Evolutionary conservation across 768 basidiomycete species (phyloP), one percentile per base, ranked within the genome.

Genomic region (Sarcodon aspratus): DNA sequence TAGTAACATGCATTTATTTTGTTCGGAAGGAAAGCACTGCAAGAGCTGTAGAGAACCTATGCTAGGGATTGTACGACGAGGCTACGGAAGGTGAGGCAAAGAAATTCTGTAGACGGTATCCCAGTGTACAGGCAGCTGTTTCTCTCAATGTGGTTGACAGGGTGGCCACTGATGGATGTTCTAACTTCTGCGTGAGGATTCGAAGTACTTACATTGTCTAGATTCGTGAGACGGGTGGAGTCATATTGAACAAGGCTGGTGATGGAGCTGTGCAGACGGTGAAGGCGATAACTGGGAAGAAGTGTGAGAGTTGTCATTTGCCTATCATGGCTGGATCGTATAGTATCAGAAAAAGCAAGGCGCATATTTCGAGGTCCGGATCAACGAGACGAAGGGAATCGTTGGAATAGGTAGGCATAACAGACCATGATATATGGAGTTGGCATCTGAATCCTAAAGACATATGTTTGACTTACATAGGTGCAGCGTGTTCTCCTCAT

Each of bases 401-500:
- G 66, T 85, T 38, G 78, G 81, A 1, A 60, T 85, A 44, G 82
- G 82, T 80, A 44, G 40, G 66, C 21, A 27, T 27, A 3, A 27
- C 5, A 27, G 21, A 27, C 56, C 10, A 27, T 15, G 27, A 10
- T 7, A 33, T 9, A 8, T 9, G 52, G 21, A 27, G 5, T 27
- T 27, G 21, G 21, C 21, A 27, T 27, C 21, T 27, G 21, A 27
- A 27, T 27, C 21, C 21, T 27, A 27, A 27, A 5, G 21, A 3
- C 21, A 27, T 27, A 2, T 27, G 21, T 27, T 27, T 27, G 21
- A 15, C 9, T 2, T 32, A 31, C n/a, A 45, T 44, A 83, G 82
- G 83, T 7, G 81, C 78, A 1, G 67, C 79, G 9, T 83, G 80
- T 56, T 67, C 68, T 13, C 82, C 83, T 3, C 83, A 83, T 54